phyloP scores from a whole-genome alignment of 176 grass and related monocot genomes.

The Carex cristatella region DNA sequence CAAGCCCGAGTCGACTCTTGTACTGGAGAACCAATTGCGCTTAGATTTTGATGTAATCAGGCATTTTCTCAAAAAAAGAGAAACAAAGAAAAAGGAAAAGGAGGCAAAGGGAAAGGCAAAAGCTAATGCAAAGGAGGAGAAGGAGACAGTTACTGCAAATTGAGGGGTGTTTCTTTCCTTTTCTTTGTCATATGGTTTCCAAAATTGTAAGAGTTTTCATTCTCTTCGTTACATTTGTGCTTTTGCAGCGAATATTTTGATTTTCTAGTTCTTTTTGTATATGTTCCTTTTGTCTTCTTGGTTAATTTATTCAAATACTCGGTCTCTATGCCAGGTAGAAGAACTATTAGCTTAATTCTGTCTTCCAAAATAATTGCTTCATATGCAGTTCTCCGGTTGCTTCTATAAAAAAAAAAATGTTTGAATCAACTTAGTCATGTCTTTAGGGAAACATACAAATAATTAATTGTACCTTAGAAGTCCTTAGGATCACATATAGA shows the following conservation, averaged over 20 bases:
- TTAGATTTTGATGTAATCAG: slow-evolving; percentile 74
- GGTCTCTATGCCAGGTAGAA: not conserved
- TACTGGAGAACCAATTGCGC: slow-evolving; percentile 49
- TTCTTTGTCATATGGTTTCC: slow-evolving; percentile 5
- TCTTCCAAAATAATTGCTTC: not conserved
- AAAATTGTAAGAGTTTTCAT: slow-evolving; percentile 1
- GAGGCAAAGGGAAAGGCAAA: not conserved
- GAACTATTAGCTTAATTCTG: not conserved
- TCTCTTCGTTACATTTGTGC: not conserved
- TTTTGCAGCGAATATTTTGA: slow-evolving; percentile 12
- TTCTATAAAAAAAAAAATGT: not conserved
- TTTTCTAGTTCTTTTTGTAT: not conserved
- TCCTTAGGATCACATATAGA: not conserved
- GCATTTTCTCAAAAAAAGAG: slow-evolving; percentile 28
- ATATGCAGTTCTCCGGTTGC: not conserved
- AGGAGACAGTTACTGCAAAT: not conserved
- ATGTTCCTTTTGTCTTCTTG: not conserved
- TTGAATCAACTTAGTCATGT: not conserved
- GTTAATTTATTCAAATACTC: not conserved
- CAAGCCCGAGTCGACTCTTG: slow-evolving; percentile 59
- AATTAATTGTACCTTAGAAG: not conserved
- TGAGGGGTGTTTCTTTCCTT: not conserved
- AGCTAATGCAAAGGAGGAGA: not conserved
- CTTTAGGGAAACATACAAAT: not conserved
- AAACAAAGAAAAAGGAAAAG: slow-evolving; percentile 20